Base-by-base conservation (phyloP, 768 basidiomycete species). In the Lactarius akahatsu region DNA sequence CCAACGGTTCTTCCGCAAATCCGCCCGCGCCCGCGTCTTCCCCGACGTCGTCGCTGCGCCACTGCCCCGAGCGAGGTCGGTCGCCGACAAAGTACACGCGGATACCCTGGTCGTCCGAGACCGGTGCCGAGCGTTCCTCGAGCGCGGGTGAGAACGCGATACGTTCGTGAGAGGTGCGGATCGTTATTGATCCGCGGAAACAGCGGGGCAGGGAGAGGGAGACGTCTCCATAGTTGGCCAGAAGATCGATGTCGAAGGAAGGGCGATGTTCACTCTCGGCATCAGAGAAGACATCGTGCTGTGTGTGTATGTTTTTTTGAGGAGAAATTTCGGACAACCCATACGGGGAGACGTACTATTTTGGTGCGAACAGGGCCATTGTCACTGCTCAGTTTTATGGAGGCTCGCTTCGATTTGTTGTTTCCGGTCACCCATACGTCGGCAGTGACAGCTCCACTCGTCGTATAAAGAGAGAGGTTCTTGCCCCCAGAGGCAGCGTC, bases 81-180 rank as follows among this genome's bases (percentile, higher is more conserved):
- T 66, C 56, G 7, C 65, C 56, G 4, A 66, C 47, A 58, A 62
- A 66, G 61, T 66, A 66, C 28, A 52, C 36, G 20, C 56, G 55
- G 56, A 40, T 11, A 38, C 56, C 61, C 2, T 18, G 38, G 26
- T 58, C 30, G 11, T 66, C 56, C 10, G 61, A 62, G 8, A 57
- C 10, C 38, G 30, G 61, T 20, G 59, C 47, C 3, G 38, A 28
- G n/a, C 45, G 32, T 41, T 62, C 36, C 26, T 18, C 10, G 36
- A 66, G 32, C 16, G 26, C 56, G 16, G 61, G 47, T 40, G 65
- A 66, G 28, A 66, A 50, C 6, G 23, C 16, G n/a, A 62, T 26
- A 2, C 61, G 57, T 52, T 52, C 61, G 56, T 66, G 45, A 16
- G 26, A 5, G 15, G 61, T 26, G 45, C 23, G 36, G 38, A 66